Conservation (phyloP, 2,329 filamentous ascomycete genomes). For the Colletotrichum neosansevieriae region DNA sequence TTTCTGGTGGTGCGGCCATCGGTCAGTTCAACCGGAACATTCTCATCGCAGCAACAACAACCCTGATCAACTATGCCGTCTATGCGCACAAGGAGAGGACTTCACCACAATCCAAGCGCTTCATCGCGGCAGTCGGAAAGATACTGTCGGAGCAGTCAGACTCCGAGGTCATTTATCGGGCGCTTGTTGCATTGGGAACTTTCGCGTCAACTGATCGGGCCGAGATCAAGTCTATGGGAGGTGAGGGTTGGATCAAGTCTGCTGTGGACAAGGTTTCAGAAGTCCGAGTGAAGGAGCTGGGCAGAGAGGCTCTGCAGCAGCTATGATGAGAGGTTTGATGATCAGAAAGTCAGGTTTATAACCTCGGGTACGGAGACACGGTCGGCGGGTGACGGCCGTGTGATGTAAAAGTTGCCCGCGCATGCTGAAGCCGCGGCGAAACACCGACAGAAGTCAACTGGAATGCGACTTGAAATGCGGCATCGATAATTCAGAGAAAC, state of each 20-base stretch:
- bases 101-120: constrained; percentile 51
- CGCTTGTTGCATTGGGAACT: constrained; percentile 86
- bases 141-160: constrained; percentile 78
- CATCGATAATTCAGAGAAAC: constrained; percentile 22
- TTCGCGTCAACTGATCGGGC: constrained; percentile 69
- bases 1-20: constrained; percentile 60
- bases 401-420: constrained; percentile 19
- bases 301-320: constrained; percentile 59
- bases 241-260: constrained; percentile 54
- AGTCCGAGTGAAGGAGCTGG: constrained; percentile 60
- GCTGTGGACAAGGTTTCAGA: constrained; percentile 60
- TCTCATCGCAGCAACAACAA: constrained; percentile 83
- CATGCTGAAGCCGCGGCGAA: constrained; percentile 31
- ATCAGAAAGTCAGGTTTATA: background rate
- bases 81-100: constrained; percentile 66
- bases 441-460: background rate
- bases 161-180: constrained; percentile 85
- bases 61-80: constrained; percentile 87
- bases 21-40: constrained; percentile 79
- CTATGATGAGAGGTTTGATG: constrained; percentile 40
- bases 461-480: background rate
- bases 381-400: constrained; percentile 24
- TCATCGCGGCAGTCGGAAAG: constrained; percentile 72
- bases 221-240: constrained; percentile 57
- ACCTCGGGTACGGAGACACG: background rate